These are phyloP conservation scores for Aegle marmelos DNA, from an alignment of 345 rosid genomes.

Conservation along the genomic window DNA sequence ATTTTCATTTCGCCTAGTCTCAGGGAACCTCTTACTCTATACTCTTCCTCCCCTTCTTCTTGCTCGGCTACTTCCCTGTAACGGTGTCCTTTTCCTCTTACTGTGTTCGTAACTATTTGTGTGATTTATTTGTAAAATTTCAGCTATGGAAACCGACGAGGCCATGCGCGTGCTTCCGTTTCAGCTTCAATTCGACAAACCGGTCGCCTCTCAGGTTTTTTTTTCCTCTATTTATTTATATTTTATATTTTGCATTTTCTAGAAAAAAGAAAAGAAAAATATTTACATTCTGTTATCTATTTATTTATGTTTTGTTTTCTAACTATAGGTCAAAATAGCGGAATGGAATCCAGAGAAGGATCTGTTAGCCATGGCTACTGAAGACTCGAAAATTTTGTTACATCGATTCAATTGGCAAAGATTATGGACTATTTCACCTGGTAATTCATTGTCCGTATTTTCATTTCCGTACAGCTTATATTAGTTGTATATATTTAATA, in stretches of 20 bases:
- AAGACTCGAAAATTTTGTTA: conserved; percentile 70
- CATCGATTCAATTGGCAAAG: conserved; percentile 92
- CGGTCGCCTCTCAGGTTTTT: conserved; percentile 70
- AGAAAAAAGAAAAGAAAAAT: neutral
- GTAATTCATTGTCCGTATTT: conserved; percentile 27
- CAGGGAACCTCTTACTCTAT: neutral
- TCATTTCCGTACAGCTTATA: neutral
- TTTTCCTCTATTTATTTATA: neutral
- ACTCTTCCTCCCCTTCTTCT: neutral
- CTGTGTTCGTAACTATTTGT: neutral
- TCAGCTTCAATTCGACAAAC: conserved; percentile 85
- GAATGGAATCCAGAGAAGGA: conserved; percentile 91
- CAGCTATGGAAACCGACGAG: conserved; percentile 71
- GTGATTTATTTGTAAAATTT: neutral
- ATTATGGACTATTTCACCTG: conserved; percentile 76
- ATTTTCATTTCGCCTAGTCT: neutral
- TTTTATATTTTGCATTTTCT: neutral
- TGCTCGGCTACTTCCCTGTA: neutral
- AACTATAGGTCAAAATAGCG: conserved; percentile 54
- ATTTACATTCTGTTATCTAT: neutral
- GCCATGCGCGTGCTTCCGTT: conserved; percentile 53
- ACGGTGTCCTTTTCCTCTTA: neutral
- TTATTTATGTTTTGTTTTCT: neutral
- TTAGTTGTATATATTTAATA: neutral
- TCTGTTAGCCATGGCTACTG: conserved; percentile 78